Percentiles rank a stretch among this genome's conserved stretches.
Evolutionary conservation across 305 asterid genomes (phyloP).

Genomic region (Fraxinus dipetala): DNA sequence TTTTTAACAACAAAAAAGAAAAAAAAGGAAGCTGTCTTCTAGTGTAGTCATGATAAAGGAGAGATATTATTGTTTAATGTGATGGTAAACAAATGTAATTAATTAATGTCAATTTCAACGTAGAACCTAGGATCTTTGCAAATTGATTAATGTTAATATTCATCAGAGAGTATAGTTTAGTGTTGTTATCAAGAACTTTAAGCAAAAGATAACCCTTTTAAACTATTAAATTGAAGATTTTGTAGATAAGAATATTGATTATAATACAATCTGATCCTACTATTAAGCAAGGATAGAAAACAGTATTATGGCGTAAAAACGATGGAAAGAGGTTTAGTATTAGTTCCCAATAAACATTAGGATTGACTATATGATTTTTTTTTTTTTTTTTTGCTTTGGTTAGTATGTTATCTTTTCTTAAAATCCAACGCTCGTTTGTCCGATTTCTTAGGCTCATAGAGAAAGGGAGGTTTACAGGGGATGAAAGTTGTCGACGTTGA

Average conservation of each 20-base stretch:
- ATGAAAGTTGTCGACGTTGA: background rate
- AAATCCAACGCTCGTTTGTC: background rate
- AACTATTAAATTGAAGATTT: too few species aligned
- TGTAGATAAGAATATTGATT: background rate
- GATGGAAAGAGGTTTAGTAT: background rate
- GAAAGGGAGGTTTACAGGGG: background rate
- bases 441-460: background rate
- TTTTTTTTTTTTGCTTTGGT: background rate
- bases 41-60: conserved; percentile 20
- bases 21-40: conserved; percentile 11
- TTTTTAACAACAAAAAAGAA: conserved; percentile 10
- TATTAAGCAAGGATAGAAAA: background rate
- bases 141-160: background rate
- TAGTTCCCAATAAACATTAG: background rate
- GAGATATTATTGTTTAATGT: conserved; percentile 19
- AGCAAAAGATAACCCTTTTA: background rate
- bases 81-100: conserved; percentile 22
- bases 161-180: background rate
- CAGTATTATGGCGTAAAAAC: background rate
- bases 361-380: background rate
- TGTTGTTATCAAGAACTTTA: too few species aligned
- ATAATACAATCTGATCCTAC: background rate
- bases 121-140: conserved; percentile 40
- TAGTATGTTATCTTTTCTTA: background rate
- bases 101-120: conserved; percentile 27